Evolutionary conservation across 495 filamentous ascomycete genomes (phyloP), one percentile per base, ranked within the genome.

Genomic region (Staphylotrichum longicolle): DNA sequence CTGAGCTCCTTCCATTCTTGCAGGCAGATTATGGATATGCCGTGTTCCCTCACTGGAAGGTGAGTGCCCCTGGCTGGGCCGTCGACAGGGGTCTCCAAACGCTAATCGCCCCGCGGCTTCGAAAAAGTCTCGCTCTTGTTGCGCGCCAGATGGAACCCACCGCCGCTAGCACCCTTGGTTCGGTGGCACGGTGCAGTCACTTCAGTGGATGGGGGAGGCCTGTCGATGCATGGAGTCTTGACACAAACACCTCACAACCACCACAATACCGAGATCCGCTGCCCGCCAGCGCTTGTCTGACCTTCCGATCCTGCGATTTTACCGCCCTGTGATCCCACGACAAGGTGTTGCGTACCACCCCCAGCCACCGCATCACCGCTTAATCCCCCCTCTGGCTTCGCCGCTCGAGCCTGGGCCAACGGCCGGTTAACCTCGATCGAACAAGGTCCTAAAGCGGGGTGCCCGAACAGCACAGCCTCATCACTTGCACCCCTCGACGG

Each of bases 401-500:
- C 51, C 51, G 34, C 33, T 44, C 30, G 39, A 44, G 15, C 37
- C 7, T 14, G 30, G 48, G 30, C 53, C 35, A 40, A 15, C 57
- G 14, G 5, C 8, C 40, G 27, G 14, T 47, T 9, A 48, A 41
- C 47, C 48, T 27, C 20, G 20, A 27, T 27, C 20, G 20, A 54
- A 47, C 50, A 37, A 39, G 47, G 52, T 49, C 47, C 61, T 52
- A 66, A 66, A 66, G 64, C 64, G 64, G 64, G 64, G 64, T 54
- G 61, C 12, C 61, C 61, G 57, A 32, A 33, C 63, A 70, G 70
- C 70, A 72, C 70, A 72, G 70, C 70, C 70, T 69, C 70, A 71
- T 47, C 63, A 56, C 62, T 52, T 65, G 14, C 39, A 52, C 42
- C 62, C 41, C 32, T 66, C 61, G 41, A 56, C 51, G 41, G 45